Base-by-base conservation (phyloP, 192 early-diverging fungal species). In the Entomortierella parvispora region DNA sequence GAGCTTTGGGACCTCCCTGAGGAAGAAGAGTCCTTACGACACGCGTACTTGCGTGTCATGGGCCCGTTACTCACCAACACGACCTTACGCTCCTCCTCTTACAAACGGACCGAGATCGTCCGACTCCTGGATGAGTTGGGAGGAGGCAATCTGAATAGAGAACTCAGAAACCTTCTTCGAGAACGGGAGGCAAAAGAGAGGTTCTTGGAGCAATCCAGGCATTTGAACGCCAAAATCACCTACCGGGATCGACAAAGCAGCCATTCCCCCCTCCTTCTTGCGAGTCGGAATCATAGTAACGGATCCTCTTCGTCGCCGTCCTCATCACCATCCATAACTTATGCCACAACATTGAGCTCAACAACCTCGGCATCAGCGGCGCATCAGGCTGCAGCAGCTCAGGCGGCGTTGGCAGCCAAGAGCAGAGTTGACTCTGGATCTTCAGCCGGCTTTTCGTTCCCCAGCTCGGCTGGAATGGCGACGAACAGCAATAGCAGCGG, bases 1-100 rank as follows among this genome's bases (percentile, higher is more conserved):
- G 95, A 97, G 75, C 76, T 94, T 15, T 84, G 88, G 69, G 84
- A 94, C 67, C 76, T 96, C 20, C 86, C 90, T 7, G 89, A 91
- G 11, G 86, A 89, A 43, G 69, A 86, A 54, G 90, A 90, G 52
- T 63, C 85, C 80, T 84, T 92, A 25, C 85, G 92, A 6, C 87
- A 89, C 54, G 86, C 91, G 0, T 92, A 92, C 63, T 62, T 94
- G 55, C 85, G 86, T 22, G 86, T 94, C 3, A 58, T 92, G 31
- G 69, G 83, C 25, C 89, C 90, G 12, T 67, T 93, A 31, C 68
- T 94, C 33, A 78, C 83, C 55, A 92, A 94, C 49, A 90, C 90
- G 0, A 84, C 85, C 32, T 42, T 89, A 12, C 42, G 54, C 7
- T 58, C 63, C 5, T 46, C 63, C 4, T 64, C 60, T 12, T 89